These are phyloP conservation scores for Cladosporium sp. DNA, from an alignment of 2,329 filamentous ascomycete species.

Conservation along the genomic window DNA sequence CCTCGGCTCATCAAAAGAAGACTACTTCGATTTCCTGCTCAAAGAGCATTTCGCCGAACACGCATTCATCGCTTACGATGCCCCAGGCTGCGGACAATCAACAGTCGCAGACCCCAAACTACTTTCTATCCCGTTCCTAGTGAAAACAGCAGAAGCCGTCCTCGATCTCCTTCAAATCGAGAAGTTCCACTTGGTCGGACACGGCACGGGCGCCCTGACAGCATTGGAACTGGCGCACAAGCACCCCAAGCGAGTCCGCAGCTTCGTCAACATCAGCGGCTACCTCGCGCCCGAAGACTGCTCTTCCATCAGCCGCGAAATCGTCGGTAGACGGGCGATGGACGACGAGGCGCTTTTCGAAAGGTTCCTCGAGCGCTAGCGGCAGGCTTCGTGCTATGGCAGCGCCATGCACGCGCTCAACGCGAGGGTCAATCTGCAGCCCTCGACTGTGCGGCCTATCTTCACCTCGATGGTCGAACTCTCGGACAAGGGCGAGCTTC, in stretches of 20 bases:
- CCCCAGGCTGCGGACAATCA: not conserved
- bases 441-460: not conserved
- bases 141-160: not conserved
- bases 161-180: not conserved
- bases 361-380: not conserved
- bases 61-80: not conserved
- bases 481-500: not conserved
- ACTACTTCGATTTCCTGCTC: not conserved
- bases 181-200: not conserved
- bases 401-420: not conserved
- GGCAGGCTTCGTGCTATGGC: not conserved
- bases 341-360: not conserved
- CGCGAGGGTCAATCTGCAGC: too few relatives aligned
- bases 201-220: not conserved
- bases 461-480: not conserved
- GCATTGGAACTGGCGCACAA: not conserved
- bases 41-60: not conserved
- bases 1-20: not conserved
- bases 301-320: not conserved
- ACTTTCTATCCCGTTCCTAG: not conserved
- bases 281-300: not conserved
- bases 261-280: not conserved
- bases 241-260: not conserved
- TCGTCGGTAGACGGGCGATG: not conserved
- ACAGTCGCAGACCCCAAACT: not conserved